phyloP scores from a whole-genome alignment of 306 rosid genomes.

The Dalbergia cultrata region DNA sequence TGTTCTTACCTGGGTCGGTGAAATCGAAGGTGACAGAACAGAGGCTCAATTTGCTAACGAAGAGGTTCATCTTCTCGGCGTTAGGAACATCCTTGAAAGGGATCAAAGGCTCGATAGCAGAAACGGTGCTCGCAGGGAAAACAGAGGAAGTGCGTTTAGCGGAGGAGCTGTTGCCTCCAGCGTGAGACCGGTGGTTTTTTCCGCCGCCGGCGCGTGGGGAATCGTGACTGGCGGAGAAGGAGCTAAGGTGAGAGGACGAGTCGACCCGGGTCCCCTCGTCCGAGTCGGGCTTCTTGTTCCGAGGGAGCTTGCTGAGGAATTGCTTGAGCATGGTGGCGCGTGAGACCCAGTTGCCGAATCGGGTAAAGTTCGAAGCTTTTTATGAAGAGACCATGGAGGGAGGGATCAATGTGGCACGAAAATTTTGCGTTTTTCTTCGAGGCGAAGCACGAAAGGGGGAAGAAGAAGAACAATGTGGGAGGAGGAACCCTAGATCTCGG shows the following conservation, averaged over 20 bases:
- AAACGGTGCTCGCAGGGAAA: slow-evolving; percentile 85
- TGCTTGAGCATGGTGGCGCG: slow-evolving; percentile 80
- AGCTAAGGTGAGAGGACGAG: slow-evolving; percentile 62
- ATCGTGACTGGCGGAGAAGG: background rate
- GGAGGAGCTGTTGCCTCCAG: slow-evolving; percentile 46
- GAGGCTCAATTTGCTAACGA: slow-evolving; percentile 88
- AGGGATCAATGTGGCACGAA: slow-evolving; percentile 24
- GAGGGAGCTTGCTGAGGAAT: slow-evolving; percentile 83
- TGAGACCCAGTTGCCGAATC: slow-evolving; percentile 41
- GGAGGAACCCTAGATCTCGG: slow-evolving; percentile 69
- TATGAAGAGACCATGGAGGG: slow-evolving; percentile 57
- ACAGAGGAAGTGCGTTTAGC: slow-evolving; percentile 76
- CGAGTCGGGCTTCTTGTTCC: slow-evolving; percentile 73
- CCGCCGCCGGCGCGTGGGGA: slow-evolving; percentile 22
- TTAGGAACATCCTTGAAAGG: slow-evolving; percentile 82
- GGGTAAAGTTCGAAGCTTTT: slow-evolving; percentile 42
- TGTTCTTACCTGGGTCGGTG: slow-evolving; percentile 74
- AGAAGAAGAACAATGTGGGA: slow-evolving; percentile 26
- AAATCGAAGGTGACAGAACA: slow-evolving; percentile 88
- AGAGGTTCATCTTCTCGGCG: slow-evolving; percentile 80
- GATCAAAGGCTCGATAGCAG: slow-evolving; percentile 79
- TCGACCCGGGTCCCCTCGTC: slow-evolving; percentile 61
- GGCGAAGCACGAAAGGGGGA: slow-evolving; percentile 8
- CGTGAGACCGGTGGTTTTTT: slow-evolving; percentile 51
- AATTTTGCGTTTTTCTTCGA: slow-evolving; percentile 21